Evolutionary conservation across 371 early-diverging fungal species (phyloP).

Genomic region (Saksenaea vasiformis): DNA sequence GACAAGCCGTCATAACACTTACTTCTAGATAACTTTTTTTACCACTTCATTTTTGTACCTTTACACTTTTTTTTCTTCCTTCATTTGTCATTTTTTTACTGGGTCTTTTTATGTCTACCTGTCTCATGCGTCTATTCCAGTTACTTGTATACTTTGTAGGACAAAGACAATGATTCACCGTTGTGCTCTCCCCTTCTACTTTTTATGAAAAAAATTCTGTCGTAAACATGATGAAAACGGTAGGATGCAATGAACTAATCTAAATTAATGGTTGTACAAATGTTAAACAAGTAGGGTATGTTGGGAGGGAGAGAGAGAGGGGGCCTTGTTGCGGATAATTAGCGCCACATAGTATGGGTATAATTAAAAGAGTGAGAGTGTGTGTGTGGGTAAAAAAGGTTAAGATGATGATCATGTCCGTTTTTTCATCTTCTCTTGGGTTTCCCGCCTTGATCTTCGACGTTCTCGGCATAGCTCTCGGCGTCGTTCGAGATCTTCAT

Average conservation of each 20-base stretch:
- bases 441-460: conserved; percentile 21
- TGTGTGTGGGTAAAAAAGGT: too few species aligned
- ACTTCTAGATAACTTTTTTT: background rate
- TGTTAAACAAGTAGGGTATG: background rate
- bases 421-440: background rate
- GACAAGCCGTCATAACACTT: background rate
- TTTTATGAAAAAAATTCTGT: too few species aligned
- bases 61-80: background rate
- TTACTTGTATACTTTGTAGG: too few species aligned
- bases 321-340: too few species aligned
- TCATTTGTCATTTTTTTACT: background rate
- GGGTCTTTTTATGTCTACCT: background rate
- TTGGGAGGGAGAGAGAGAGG: background rate
- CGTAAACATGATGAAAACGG: too few species aligned
- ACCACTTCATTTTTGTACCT: background rate
- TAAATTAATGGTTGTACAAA: background rate
- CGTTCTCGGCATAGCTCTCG: conserved; percentile 48
- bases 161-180: background rate
- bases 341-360: background rate
- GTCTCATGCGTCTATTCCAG: background rate
- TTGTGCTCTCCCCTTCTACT: background rate
- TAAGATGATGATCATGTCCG: background rate
- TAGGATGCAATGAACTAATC: background rate
- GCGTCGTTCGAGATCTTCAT: conserved; percentile 53
- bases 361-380: background rate